Evolutionary conservation across 257 asterid genomes (phyloP), one percentile per base, ranked within the genome.

Genomic region (Nicotiana undulata): DNA sequence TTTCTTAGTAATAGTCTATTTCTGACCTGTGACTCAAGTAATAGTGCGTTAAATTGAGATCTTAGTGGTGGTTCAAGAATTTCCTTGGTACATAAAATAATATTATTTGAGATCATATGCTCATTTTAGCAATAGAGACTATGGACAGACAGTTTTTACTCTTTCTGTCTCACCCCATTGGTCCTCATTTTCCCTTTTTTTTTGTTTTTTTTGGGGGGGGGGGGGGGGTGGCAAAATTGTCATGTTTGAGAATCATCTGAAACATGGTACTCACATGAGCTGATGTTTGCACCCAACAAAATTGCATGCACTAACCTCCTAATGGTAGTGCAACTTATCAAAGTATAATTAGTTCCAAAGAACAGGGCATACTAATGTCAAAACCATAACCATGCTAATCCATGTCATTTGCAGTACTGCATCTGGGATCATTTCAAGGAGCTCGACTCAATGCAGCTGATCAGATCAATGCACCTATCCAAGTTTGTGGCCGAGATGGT

Each of bases 351-450:
- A 72, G 61, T 72, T 72, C 61, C 78, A 24, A 72, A 49, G 46
- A 46, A 31, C 44, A 24, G 61, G 24, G 60, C 17, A 24, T 74
- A 26, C 40, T 15, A 9, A 4, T 24, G 4, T 74, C 78, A 24
- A 46, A 46, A 49, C 44, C 16, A 24, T 24, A 46, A 49, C 40
- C 60, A 49, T 74, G 16, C 16, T 49, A 49, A 7, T 46, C 61
- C 40, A 49, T 49, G 24, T 46, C 51, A 15, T 31, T 74, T 68
- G 84, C 92, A 96, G 98, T 96, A 88, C 82, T 92, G 99, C 84
- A 65, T 94, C 83, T 96, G 99, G 99, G 99, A 96, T 84, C 97
- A 91, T 84, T 90, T 90, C 90, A 94, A 92, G 89, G 97, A 94
- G 80, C 85, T 96, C 86, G 99, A 92, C 70, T 87, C 94, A 5